Evolutionary conservation across 1,284 basidiomycete genomes (phyloP).

Genomic region (Cystobasidium pallidum): DNA sequence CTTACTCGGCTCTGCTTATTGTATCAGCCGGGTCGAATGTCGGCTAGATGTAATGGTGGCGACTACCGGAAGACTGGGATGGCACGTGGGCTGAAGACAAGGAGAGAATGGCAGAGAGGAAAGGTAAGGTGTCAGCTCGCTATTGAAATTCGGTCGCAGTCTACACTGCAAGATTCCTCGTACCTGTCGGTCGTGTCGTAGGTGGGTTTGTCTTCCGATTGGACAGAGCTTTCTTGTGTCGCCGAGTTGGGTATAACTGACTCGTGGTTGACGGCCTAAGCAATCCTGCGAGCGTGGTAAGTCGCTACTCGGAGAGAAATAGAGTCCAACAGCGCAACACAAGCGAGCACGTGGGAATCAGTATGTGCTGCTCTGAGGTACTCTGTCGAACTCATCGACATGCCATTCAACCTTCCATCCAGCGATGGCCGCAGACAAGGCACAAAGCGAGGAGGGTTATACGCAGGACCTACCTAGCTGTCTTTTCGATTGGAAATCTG

Average conservation of each 20-base stretch:
- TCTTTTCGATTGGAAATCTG: too few species aligned
- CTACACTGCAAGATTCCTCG: slow-evolving; percentile 5
- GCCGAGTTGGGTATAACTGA: background rate
- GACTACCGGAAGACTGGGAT: background rate
- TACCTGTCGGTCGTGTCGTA: slow-evolving; percentile 1
- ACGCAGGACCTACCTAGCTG: background rate
- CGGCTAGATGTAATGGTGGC: slow-evolving; percentile 5
- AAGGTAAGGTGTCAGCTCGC: background rate
- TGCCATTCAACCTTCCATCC: too few species aligned
- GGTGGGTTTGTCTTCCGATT: background rate
- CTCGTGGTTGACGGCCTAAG: background rate
- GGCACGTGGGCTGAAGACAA: background rate
- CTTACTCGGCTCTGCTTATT: slow-evolving; percentile 12
- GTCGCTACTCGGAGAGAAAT: too few species aligned
- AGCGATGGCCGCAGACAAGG: too few species aligned
- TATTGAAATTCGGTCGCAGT: too few species aligned
- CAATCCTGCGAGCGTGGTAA: too few species aligned
- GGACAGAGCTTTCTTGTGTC: background rate
- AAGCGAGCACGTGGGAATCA: too few species aligned
- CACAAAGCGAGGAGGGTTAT: too few species aligned
- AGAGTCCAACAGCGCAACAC: too few species aligned
- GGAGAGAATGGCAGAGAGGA: background rate
- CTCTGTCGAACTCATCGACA: too few species aligned
- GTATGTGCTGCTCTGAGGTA: too few species aligned
- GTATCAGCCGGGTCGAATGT: slow-evolving; percentile 5